phyloP scores from a whole-genome alignment of 306 rosid species.

The Mimosa bimucronata region DNA sequence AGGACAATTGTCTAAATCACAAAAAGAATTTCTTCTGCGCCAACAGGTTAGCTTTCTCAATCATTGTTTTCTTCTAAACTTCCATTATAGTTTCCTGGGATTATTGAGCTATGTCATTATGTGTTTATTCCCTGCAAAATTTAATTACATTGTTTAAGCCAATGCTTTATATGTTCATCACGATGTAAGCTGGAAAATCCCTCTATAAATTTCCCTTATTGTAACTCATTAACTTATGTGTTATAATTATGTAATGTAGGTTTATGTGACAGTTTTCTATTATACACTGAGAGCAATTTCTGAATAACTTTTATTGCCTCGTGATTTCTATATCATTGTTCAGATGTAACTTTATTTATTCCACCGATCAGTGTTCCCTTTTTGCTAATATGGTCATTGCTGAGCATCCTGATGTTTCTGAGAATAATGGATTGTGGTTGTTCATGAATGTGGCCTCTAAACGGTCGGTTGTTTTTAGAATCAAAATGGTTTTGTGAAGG shows the following conservation, averaged over 20 bases:
- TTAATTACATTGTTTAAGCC: constrained; percentile 31
- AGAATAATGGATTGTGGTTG: constrained; percentile 21
- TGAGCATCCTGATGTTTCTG: constrained; percentile 12
- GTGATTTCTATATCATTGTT: constrained; percentile 1
- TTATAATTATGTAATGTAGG: constrained; percentile 12
- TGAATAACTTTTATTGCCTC: constrained; percentile 32
- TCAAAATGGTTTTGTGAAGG: constrained; percentile 20
- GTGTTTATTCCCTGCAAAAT: constrained; percentile 30
- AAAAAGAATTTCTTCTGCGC: constrained; percentile 95
- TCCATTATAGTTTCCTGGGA: constrained; percentile 18
- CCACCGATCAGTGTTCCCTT: constrained; percentile 10
- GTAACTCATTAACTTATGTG: constrained; percentile 18
- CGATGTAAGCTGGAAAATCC: constrained; percentile 36
- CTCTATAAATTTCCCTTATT: constrained; percentile 24
- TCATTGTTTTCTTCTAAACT: constrained; percentile 26
- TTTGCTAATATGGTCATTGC: constrained; percentile 24
- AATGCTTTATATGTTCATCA: neutral
- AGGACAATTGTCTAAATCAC: constrained; percentile 97
- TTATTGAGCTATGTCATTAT: constrained; percentile 13
- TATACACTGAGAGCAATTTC: constrained; percentile 21
- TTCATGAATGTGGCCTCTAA: constrained; percentile 29
- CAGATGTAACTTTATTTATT: constrained; percentile 19
- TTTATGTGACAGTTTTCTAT: constrained; percentile 16
- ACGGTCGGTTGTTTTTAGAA: constrained; percentile 9
- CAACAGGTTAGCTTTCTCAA: constrained; percentile 78